Base-by-base conservation (phyloP, 2,329 filamentous ascomycete genomes). In the Colletotrichum sidae region DNA sequence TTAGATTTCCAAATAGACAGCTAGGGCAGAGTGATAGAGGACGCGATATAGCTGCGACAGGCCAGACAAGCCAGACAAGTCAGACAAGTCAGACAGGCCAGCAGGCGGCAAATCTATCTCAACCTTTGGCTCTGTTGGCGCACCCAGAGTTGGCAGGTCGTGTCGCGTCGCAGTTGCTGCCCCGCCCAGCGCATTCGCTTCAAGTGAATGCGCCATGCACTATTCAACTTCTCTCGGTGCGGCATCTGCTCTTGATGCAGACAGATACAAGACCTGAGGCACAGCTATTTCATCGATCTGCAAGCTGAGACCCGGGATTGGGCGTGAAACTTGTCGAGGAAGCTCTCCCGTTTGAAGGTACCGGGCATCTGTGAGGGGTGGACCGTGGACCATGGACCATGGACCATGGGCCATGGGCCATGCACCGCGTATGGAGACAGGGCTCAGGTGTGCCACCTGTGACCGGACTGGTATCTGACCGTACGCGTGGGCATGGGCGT, bases 261-360 rank as follows among this genome's bases (percentile, higher is more conserved):
- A 63, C 65, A 56, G 56, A 49, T 25, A 25, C 25, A 67, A 60
- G 65, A 62, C 64, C 56, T 66, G 73, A 71, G 72, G 73, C 72
- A 70, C 71, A 75, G 73, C 70, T 69, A 46, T 61, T 25, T 69
- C 69, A 71, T 74, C 73, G 78, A 80, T 80, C 76, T 74, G 61
- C 79, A 72, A 73, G 71, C 76, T 81, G 78, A 81, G 75, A 81
- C 79, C 76, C 67, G 69, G 70, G 68, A 75, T 73, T 70, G 72
- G 71, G 74, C 74, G 74, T 80, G 78, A 80, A 80, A 81, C 78
- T 70, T 69, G 70, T 72, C 70, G 68, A 69, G 69, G 69, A 64
- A 66, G 70, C 70, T 69, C 68, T 68, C 71, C 25, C 63, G 64
- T 67, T 67, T 67, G 64, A 67, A 56, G 44, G 50, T 41, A 55